These are phyloP conservation scores for Alternaria angustiovoidea DNA, from an alignment of 2,329 filamentous ascomycete genomes.

Conservation along the genomic window DNA sequence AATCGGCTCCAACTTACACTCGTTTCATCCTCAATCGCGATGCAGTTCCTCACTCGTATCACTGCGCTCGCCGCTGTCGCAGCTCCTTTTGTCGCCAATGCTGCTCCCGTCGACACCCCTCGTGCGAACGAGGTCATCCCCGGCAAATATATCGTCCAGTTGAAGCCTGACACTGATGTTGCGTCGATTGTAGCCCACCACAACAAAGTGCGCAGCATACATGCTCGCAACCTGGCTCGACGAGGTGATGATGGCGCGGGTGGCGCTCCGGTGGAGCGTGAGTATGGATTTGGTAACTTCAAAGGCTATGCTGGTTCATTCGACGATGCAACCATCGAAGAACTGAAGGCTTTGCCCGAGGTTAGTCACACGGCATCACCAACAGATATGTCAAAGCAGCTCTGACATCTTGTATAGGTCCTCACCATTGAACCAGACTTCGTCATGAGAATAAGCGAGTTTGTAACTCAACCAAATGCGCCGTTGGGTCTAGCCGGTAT, in stretches of 20 bases:
- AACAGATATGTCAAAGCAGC: neutral
- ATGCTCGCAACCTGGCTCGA: slow-evolving; percentile 37
- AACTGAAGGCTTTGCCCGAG: slow-evolving; percentile 39
- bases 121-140: slow-evolving; percentile 34
- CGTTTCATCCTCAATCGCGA: slow-evolving; percentile 13
- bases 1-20: neutral
- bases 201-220: slow-evolving; percentile 39
- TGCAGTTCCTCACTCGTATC: slow-evolving; percentile 41
- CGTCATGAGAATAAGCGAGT: slow-evolving; percentile 33
- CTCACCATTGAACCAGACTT: slow-evolving; percentile 38
- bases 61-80: slow-evolving; percentile 34
- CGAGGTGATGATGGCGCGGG: slow-evolving; percentile 21
- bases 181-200: slow-evolving; percentile 36
- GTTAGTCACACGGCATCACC: slow-evolving; percentile 10
- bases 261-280: slow-evolving; percentile 36
- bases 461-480: slow-evolving; percentile 30
- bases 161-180: slow-evolving; percentile 48
- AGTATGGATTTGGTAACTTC: slow-evolving; percentile 41
- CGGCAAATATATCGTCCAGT: slow-evolving; percentile 55
- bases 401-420: slow-evolving; percentile 1
- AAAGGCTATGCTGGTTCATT: slow-evolving; percentile 45
- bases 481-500: slow-evolving; percentile 44
- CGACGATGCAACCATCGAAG: slow-evolving; percentile 40
- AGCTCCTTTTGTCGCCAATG: slow-evolving; percentile 32
- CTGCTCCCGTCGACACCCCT: slow-evolving; percentile 27